Base-by-base conservation (phyloP, 805 yeast species). In the Candida sakaeoensis region DNA sequence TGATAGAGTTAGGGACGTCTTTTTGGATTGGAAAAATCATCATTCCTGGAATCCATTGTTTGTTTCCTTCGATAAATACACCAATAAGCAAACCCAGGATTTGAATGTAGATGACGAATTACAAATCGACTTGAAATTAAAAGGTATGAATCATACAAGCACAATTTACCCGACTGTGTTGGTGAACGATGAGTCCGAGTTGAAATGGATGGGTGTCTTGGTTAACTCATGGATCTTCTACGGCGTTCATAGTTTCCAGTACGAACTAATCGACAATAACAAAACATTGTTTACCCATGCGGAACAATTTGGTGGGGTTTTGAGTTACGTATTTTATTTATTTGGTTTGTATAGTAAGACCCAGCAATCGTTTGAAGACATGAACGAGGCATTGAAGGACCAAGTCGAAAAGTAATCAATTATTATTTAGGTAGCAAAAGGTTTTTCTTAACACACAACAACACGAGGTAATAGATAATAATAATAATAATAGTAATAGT, bases 11-110 rank as follows among this genome's bases (percentile, higher is more conserved):
- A 29, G 42, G 6, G 29, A 32, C 3, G 29, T 39, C 13, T 42
- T 48, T 25, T 34, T 46, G 9, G 36, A 46, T n/a, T 44, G 37
- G 19, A 19, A 39, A 2, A 36, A 33, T 21, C 49, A 46, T 22
- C 13, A 13, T 15, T 31, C 36, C 4, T 48, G 52, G 52, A 40
- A 48, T 36, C 52, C 52, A 13, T 46, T 46, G 19, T 39, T 48
- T 27, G 31, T 18, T 4, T 29, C 29, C 2, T 33, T 48, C 15
- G 37, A 37, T 15, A 39, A 43, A 9, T 26, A 31, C 8, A 36
- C 37, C 4, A 28, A 21, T 22, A 19, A 28, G 9, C 17, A 27
- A 12, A 25, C 8, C 31, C 35, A 8, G n/a, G 35, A 39, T 5
- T 13, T 40, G 13, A 12, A 39, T 5, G 40, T 36, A 5, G 49